Evolutionary conservation across 2,329 filamentous ascomycete genomes (phyloP), one percentile per base, ranked within the genome.

Genomic region (Coniochaeta sp.): DNA sequence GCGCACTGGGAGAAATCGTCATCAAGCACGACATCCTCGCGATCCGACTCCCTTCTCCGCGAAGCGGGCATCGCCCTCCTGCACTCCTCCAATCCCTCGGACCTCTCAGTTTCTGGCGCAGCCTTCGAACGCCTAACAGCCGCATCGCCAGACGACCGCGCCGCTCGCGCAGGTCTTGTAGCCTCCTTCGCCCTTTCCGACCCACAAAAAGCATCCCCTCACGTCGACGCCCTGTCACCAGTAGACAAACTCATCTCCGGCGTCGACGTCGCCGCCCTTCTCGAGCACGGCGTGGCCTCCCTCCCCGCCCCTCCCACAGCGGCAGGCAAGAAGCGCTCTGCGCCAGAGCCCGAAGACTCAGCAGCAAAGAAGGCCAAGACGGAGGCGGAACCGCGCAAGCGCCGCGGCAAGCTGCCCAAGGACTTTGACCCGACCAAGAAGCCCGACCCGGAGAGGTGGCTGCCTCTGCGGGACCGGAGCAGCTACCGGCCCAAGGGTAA

Each of bases 391-490:
- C 83, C 82, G 68, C 78, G 60, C 61, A 81, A 71, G 38, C 77
- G 81, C 56, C 80, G 82, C 70, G 82, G 79, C 60, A 84, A 84
- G 66, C 78, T 90, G 68, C 89, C 89, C 34, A 91, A 90, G 74
- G 82, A 87, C 68, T 90, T 85, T 69, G 90, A 91, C 62, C 83
- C 90, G 58, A 85, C 82, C 67, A 96, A 92, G 79, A 87, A 86
- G 65, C 84, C 90, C 36, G 95, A 99, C 73, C 88, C 91, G 0
- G 95, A 99, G 75, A 83, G 95, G 64, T 99, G 95, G 95, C 76
- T 99, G 62, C 93, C 95, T 14, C 79, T 98, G 68, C 87, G 89
- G 58, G 95, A 99, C 72, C 84, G 95, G 61, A 95, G 90, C 67
- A 90, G 86, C 44, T 99, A 96, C 75, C 81, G 89, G 56, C 92